Percentiles rank a stretch among this genome's conserved stretches.
Conservation (phyloP, 129 eudicot genomes). For the Pulicaria dysenterica region DNA sequence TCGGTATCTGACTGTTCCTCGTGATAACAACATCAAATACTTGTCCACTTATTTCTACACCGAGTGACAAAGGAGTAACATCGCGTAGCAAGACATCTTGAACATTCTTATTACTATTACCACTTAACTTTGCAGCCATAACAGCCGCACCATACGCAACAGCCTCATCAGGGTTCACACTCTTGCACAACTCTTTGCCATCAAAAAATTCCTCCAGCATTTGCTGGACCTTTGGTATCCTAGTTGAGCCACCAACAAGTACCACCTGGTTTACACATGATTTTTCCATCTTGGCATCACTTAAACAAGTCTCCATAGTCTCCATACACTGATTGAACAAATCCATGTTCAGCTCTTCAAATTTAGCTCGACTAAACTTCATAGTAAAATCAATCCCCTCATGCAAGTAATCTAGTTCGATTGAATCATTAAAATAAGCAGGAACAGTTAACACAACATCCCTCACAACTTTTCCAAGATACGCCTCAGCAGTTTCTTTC, state of each 20-base stretch:
- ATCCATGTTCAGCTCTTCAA: conserved; percentile 29
- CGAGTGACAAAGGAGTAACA: conserved; percentile 27
- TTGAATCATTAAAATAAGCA: not conserved
- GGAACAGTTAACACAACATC: not conserved
- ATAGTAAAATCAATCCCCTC: conserved; percentile 25
- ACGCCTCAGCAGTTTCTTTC: conserved; percentile 12
- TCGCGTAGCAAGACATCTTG: not conserved
- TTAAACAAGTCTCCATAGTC: conserved; percentile 10
- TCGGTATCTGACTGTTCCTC: conserved; percentile 21
- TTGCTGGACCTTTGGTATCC: conserved; percentile 27
- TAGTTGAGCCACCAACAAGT: conserved; percentile 33
- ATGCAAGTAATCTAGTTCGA: conserved; percentile 20
- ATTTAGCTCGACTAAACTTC: conserved; percentile 26
- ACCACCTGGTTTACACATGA: conserved; percentile 21
- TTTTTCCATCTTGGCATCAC: conserved; percentile 19
- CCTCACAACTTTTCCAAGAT: not conserved
- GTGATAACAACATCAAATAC: not conserved
- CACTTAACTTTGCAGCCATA: conserved; percentile 14
- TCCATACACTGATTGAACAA: not conserved
- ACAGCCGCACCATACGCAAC: conserved; percentile 31
- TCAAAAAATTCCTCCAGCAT: conserved; percentile 8
- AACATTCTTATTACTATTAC: not conserved
- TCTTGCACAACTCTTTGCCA: conserved; percentile 17
- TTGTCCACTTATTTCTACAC: not conserved
- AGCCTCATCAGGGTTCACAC: conserved; percentile 25